Base-by-base conservation (phyloP, 2,329 filamentous ascomycete genomes). In the Cladosporium sp. region DNA sequence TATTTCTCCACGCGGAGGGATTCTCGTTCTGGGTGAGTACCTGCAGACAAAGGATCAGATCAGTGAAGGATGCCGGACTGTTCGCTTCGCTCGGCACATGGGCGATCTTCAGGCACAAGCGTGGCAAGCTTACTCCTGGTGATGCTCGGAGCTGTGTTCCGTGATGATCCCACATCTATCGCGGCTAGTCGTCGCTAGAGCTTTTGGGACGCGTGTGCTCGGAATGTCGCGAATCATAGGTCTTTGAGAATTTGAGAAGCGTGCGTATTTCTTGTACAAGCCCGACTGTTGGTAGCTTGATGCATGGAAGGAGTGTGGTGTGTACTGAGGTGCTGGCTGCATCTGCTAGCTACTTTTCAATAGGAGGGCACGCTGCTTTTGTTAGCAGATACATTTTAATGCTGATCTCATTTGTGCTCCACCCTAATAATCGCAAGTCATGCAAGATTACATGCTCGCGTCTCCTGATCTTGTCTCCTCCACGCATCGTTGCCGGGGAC, bases 401-500 rank as follows among this genome's bases (percentile, higher is more conserved):
- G n/a, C n/a, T n/a, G n/a, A n/a, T n/a, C n/a, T n/a, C n/a, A n/a
- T n/a, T n/a, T n/a, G 17, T 15, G 17, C 15, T 39, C 17, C 36
- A 39, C 36, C 12, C 13, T 6, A 12, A 39, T 39, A 17, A 28
- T 20, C 45, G 13, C 45, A 48, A 48, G 45, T 35, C 45, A 48
- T 48, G 45, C 45, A 35, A 45, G 42, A 48, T 48, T 48, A 48
- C 45, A 35, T 4, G 19, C n/a, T 48, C 45, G 45, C 24, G 17
- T 48, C 45, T 48, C 28, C 45, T 35, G 28, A 48, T 35, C 45
- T 48, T 35, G 22, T 19, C 15, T 19, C 45, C 45, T 48, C 45
- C 25, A 35, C 28, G 45, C 28, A 35, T 48, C 37, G 39, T 55
- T 55, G 52, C 40, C 37, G 40, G 52, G 52, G 52, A 55, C 40